Conservation (phyloP, 2,329 filamentous ascomycete species). For the Aureobasidium uvarum region DNA sequence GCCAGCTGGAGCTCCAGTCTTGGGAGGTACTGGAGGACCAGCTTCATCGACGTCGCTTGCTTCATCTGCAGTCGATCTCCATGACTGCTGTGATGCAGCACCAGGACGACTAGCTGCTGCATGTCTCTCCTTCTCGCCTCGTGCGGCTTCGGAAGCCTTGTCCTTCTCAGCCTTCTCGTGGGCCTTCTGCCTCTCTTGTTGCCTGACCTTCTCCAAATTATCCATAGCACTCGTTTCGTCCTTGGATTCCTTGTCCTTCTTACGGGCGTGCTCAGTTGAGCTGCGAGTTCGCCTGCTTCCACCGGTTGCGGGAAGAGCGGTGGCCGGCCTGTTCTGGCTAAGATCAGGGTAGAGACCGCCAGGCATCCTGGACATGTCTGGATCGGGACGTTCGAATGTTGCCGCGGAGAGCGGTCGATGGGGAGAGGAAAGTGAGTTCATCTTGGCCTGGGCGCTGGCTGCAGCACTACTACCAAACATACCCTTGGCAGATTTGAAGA, state of each 20-base stretch:
- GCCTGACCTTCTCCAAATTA: conserved; percentile 65
- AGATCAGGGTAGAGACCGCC: conserved; percentile 36
- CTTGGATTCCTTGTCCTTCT: conserved; percentile 59
- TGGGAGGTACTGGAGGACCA: conserved; percentile 61
- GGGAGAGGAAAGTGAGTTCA: conserved; percentile 48
- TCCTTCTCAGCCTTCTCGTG: conserved; percentile 52
- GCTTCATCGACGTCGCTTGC: conserved; percentile 52
- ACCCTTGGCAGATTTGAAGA: conserved; percentile 81
- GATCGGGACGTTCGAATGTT: conserved; percentile 14
- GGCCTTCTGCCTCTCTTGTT: conserved; percentile 69
- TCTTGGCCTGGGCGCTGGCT: conserved; percentile 57
- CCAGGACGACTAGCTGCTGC: conserved; percentile 26
- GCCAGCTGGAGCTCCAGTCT: conserved; percentile 45
- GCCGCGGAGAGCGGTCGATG: conserved; percentile 15
- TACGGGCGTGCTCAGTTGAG: conserved; percentile 62
- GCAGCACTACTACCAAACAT: conserved; percentile 74
- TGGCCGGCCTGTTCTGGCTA: background rate
- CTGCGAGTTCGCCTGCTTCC: conserved; percentile 55
- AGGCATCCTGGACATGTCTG: conserved; percentile 35
- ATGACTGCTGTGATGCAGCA: conserved; percentile 29
- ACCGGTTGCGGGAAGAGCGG: conserved; percentile 2
- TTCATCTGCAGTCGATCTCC: conserved; percentile 39
- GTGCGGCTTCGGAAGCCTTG: conserved; percentile 41
- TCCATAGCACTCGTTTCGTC: conserved; percentile 62
- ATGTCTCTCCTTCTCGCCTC: conserved; percentile 39